Conservation (phyloP, 2,329 filamentous ascomycete species). For the Sclerotinia borealis region DNA sequence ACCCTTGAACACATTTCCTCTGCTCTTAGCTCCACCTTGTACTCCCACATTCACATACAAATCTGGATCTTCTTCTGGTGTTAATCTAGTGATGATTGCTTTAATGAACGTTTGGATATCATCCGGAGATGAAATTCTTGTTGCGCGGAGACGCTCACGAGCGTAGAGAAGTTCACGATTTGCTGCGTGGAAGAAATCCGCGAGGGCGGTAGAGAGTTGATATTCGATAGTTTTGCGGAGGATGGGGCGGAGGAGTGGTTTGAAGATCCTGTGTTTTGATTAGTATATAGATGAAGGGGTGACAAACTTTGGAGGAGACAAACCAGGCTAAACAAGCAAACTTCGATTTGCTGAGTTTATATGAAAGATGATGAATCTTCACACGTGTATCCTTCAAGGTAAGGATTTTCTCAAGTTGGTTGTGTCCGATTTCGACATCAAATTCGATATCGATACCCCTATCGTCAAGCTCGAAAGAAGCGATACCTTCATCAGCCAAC, state of each 20-base stretch:
- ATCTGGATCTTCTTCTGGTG: conserved; percentile 68
- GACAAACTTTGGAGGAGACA: background rate
- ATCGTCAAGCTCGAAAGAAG: conserved; percentile 78
- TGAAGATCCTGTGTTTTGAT: conserved; percentile 47
- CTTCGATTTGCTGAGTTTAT: conserved; percentile 66
- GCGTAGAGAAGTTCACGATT: conserved; percentile 87
- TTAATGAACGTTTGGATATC: conserved; percentile 77
- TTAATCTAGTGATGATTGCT: conserved; percentile 71
- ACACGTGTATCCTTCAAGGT: conserved; percentile 71
- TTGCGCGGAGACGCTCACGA: conserved; percentile 77
- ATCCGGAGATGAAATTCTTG: conserved; percentile 72
- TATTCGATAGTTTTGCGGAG: conserved; percentile 73
- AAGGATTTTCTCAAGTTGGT: conserved; percentile 74
- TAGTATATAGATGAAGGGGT: background rate
- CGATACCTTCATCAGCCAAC: conserved; percentile 76
- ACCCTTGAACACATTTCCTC: conserved; percentile 65
- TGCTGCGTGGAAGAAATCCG: conserved; percentile 60
- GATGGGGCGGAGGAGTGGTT: conserved; percentile 75
- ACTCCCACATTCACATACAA: conserved; percentile 69
- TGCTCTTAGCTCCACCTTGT: conserved; percentile 46
- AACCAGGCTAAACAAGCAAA: conserved; percentile 71
- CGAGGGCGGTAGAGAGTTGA: conserved; percentile 67
- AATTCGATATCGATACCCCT: conserved; percentile 81
- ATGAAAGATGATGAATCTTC: conserved; percentile 80
- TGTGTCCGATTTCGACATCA: conserved; percentile 75